A percentile compares a stretch with the other conserved stretches of the same genome.
Conservation (phyloP, 1,139 yeast genomes). For the Starmera stellimalicola region DNA sequence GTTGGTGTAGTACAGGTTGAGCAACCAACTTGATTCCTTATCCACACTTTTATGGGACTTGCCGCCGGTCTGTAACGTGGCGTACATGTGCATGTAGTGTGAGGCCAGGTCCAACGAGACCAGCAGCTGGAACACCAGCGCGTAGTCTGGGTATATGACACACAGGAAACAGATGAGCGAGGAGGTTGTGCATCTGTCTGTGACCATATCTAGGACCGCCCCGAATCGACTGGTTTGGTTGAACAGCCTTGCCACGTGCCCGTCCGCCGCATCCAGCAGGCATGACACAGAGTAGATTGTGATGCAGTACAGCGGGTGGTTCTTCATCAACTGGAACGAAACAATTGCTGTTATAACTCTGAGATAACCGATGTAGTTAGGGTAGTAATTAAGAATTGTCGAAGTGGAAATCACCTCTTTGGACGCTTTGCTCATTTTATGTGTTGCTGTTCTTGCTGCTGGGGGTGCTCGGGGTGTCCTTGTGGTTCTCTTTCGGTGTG, state of each 20-base stretch:
- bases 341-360: constrained; percentile 74
- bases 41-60: constrained; percentile 80
- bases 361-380: constrained; percentile 84
- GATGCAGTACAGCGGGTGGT: constrained; percentile 73
- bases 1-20: constrained; percentile 81
- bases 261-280: constrained; percentile 91
- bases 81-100: constrained; percentile 98
- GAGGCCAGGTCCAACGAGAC: constrained; percentile 87
- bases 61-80: constrained; percentile 74
- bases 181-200: constrained; percentile 94
- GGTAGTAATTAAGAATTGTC: constrained; percentile 69
- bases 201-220: constrained; percentile 97
- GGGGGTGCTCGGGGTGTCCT: too few relatives aligned
- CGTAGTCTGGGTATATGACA: constrained; percentile 62
- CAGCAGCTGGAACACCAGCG: constrained; percentile 67
- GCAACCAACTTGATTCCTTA: constrained; percentile 56
- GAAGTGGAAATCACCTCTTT: constrained; percentile 20
- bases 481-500: too few relatives aligned
- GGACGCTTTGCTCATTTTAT: too few relatives aligned
- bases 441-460: too few relatives aligned
- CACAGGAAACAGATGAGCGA: constrained; percentile 81
- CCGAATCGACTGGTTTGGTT: constrained; percentile 91
- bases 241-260: constrained; percentile 84
- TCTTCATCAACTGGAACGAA: constrained; percentile 73
- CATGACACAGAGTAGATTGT: constrained; percentile 80